Percentiles rank a stretch among this genome's conserved stretches.
Conservation (phyloP, 805 yeast genomes). For the Sungouiozyma ichnusensis region DNA sequence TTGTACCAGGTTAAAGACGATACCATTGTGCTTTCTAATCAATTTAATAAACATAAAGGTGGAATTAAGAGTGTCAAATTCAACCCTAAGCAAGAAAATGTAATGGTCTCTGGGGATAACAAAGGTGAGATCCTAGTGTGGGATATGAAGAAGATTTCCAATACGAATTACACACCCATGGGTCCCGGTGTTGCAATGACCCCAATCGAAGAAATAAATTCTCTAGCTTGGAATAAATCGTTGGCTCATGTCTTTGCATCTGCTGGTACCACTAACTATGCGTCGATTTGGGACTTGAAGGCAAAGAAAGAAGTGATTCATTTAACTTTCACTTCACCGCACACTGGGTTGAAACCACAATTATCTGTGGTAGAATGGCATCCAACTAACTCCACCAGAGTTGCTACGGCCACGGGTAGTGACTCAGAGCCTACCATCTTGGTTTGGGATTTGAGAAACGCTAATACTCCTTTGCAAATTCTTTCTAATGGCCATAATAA, state of each 20-base stretch:
- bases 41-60: constrained; percentile 51
- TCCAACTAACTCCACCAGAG: constrained; percentile 75
- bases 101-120: constrained; percentile 74
- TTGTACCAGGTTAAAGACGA: constrained; percentile 46
- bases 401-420: constrained; percentile 78
- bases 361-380: constrained; percentile 90
- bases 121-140: constrained; percentile 77
- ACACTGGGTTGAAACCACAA: constrained; percentile 45
- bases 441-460: constrained; percentile 90
- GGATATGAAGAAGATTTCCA: constrained; percentile 64
- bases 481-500: constrained; percentile 63
- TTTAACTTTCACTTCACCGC: constrained; percentile 54
- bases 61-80: constrained; percentile 66
- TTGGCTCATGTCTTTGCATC: constrained; percentile 82
- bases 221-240: constrained; percentile 81
- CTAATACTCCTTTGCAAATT: constrained; percentile 76
- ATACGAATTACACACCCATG: constrained; percentile 33
- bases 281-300: constrained; percentile 90
- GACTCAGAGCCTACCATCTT: constrained; percentile 72
- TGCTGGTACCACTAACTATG: constrained; percentile 75
- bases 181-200: constrained; percentile 72
- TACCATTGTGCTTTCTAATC: constrained; percentile 38
- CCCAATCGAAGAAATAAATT: constrained; percentile 69
- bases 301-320: constrained; percentile 83
- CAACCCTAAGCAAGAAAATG: constrained; percentile 60